Conservation (phyloP, 768 basidiomycete genomes). For the Rhizopogon vinicolor region DNA sequence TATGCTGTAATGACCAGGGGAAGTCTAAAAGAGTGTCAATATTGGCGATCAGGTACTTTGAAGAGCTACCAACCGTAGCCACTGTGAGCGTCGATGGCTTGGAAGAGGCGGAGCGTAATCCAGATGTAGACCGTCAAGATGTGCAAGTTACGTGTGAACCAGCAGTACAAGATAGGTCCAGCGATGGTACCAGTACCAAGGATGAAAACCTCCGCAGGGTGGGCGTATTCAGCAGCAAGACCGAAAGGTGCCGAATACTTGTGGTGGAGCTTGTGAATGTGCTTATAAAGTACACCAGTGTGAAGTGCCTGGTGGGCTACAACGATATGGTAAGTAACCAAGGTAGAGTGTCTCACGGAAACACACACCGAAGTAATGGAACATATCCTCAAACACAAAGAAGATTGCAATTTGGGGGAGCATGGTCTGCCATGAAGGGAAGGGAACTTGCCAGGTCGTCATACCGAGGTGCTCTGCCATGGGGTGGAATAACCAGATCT, state of each 20-base stretch:
- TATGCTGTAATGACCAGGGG: constrained; percentile 94
- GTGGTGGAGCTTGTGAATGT: constrained; percentile 98
- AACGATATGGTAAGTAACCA: constrained; percentile 1
- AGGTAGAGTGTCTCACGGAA: neutral
- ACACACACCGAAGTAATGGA: constrained; percentile 78
- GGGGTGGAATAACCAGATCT: constrained; percentile 93
- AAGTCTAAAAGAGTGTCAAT: constrained; percentile 54
- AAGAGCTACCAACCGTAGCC: constrained; percentile 71
- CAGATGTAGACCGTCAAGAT: constrained; percentile 91
- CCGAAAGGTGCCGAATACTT: constrained; percentile 97
- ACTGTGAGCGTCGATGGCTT: constrained; percentile 95
- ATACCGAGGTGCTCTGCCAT: constrained; percentile 85
- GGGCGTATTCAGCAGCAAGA: constrained; percentile 96
- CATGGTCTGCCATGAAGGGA: constrained; percentile 71
- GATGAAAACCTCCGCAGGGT: constrained; percentile 94
- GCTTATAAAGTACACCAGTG: constrained; percentile 77
- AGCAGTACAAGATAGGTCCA: constrained; percentile 85
- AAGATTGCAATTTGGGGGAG: constrained; percentile 77
- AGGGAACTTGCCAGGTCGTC: constrained; percentile 90
- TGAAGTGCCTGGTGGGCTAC: constrained; percentile 88
- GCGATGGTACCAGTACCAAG: constrained; percentile 88
- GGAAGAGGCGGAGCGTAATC: constrained; percentile 92
- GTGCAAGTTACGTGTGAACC: constrained; percentile 69
- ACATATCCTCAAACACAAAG: constrained; percentile 95
- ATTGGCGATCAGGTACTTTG: neutral